Evolutionary conservation across 208 protist species (phyloP), one percentile per base, ranked within the genome.

Genomic region (Angomonas ambiguus): DNA sequence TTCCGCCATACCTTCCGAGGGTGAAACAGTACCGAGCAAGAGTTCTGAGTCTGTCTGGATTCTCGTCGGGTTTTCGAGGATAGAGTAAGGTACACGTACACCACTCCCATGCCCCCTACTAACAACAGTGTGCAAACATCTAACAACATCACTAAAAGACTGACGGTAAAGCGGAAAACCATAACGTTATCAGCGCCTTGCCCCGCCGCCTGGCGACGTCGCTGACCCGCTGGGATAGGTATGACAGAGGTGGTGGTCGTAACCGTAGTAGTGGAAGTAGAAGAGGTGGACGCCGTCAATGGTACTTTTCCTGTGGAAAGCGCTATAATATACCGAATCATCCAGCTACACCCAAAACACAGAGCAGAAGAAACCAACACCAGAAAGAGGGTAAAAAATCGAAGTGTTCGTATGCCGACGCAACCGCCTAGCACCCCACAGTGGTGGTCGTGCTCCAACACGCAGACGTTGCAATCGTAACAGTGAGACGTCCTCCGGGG

Each of bases 401-500:
- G 89, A 27, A 87, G 59, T 34, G 66, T 90, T 24, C 84, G 79
- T 64, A 79, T 61, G 6, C 89, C 92, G 11, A 95, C 75, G 63
- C 88, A 92, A 20, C 80, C 78, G 42, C 87, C 89, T 27, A 94
- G 38, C 20, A 94, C 62, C 18, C 69, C 74, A 63, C 88, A 94
- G 67, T 95, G 92, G 55, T 94, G 89, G 67, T 97, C 85, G 65
- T 88, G 83, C 48, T 91, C 78, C 22, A 81, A 63, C 30, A 95
- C 73, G 62, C 92, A 97, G n/a, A 92, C 85, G 24, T 77, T 75
- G 64, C 89, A 95, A 3, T 63, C 31, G 56, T 87, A 92, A 77
- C 89, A 95, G 74, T 94, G 86, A 10, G 88, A 76, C 0, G 77
- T 72, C 24, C 83, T 85, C 4, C 78, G 80, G 3, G 84, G 85